Base-by-base conservation (phyloP, 805 yeast genomes). In the Priceomyces fermenticarens region DNA sequence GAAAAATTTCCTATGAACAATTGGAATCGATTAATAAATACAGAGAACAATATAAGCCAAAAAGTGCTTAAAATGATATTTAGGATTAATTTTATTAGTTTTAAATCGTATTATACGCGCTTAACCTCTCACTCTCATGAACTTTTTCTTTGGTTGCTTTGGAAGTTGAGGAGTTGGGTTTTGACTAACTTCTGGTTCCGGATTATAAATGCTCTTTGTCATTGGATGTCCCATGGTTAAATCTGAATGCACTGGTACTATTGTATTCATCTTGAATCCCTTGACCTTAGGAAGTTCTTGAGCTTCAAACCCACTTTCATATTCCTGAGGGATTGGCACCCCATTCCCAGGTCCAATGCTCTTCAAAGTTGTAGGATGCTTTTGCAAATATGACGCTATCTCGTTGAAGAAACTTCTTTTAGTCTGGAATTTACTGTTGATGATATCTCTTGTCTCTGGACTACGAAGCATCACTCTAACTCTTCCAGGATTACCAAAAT, bases 401-500 rank as follows among this genome's bases (percentile, higher is more conserved):
- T 72, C 70, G 25, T 70, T 69, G 60, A 85, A 67, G 35, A 91
- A 62, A 36, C 78, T 80, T 52, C 95, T 78, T 58, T 90, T 89
- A 36, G 57, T 63, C 13, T 55, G 47, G 42, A 56, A 61, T 20
- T 55, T 46, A n/a, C 51, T 40, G 43, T 67, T 65, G 2, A 48
- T 46, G 9, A 72, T 58, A 20, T 61, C 52, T 1, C 79, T 81
- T 9, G 73, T 63, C 36, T 75, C 74, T 10, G 54, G 54, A n/a
- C 52, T 50, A 53, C 80, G 83, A 31, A 88, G 49, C 34, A 80
- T 68, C 15, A 89, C 84, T 50, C 96, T 78, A 28, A 93, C 90
- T 54, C 98, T 76, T n/a, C 99, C 99, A 3, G 97, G 95, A 57
- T 91, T 91, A 49, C 98, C 95, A 76, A 84, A 93, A 64, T 91